Evolutionary conservation across 176 grass and related monocot species (phyloP).

Genomic region (Aegilops speltoides): DNA sequence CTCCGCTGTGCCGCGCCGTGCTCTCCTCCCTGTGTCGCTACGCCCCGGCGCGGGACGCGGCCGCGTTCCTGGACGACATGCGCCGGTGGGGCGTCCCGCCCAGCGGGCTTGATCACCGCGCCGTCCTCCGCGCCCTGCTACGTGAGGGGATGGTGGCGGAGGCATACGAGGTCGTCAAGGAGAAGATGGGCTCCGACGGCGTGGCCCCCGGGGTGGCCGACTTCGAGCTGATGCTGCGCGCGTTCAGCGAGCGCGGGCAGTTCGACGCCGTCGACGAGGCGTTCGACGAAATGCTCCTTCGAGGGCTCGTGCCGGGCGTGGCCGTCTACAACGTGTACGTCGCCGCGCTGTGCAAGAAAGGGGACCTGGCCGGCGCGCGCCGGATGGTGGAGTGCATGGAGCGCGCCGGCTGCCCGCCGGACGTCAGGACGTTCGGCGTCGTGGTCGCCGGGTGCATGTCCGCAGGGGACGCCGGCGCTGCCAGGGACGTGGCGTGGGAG

Average conservation of each 20-base stretch:
- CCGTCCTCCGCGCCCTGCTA: slow-evolving; percentile 41
- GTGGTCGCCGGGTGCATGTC: slow-evolving; percentile 34
- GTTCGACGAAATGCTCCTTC: slow-evolving; percentile 78
- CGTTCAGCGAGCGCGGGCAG: slow-evolving; percentile 1
- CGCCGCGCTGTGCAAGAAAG: slow-evolving; percentile 40
- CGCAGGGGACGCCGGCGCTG: slow-evolving; percentile 19
- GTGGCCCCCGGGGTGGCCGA: slow-evolving; percentile 24
- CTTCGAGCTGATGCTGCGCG: slow-evolving; percentile 36
- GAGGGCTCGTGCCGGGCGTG: slow-evolving; percentile 44
- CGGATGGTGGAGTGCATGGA: slow-evolving; percentile 71
- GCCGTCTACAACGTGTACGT: slow-evolving; percentile 47
- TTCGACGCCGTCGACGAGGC: slow-evolving; percentile 45
- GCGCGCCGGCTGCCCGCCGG: slow-evolving; percentile 50
- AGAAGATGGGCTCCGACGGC: slow-evolving; percentile 48
- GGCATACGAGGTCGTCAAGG: slow-evolving; percentile 43
- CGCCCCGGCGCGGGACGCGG: slow-evolving; percentile 12
- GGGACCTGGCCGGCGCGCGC: slow-evolving; percentile 42
- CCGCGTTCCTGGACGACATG: slow-evolving; percentile 60
- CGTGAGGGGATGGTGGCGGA: slow-evolving; percentile 38
- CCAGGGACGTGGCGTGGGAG: slow-evolving; percentile 39
- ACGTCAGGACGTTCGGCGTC: slow-evolving; percentile 32
- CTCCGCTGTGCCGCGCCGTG: slow-evolving; percentile 5
- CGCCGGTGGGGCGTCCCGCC: slow-evolving; percentile 37
- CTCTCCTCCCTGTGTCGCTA: slow-evolving; percentile 27
- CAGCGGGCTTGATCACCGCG: slow-evolving; percentile 17